Conservation (phyloP, 768 basidiomycete species). For the Lentinula detonsa region DNA sequence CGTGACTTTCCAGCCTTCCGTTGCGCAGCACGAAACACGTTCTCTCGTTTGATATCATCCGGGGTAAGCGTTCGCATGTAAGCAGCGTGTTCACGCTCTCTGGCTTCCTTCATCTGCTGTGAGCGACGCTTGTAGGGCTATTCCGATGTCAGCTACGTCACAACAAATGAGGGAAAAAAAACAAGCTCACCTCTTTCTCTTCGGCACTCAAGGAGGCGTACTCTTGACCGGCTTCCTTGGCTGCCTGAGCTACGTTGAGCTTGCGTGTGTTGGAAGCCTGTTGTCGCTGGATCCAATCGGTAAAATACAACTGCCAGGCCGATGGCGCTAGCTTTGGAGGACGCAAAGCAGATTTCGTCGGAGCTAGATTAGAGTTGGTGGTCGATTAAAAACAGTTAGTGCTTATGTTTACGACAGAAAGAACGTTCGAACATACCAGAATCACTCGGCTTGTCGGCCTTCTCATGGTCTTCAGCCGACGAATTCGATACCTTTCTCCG, state of each 20-base stretch:
- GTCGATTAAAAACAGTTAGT: slow-evolving; percentile 13
- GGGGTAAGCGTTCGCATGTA: slow-evolving; percentile 90
- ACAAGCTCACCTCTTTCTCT: slow-evolving; percentile 75
- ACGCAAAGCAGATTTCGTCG: slow-evolving; percentile 70
- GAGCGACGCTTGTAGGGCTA: slow-evolving; percentile 86
- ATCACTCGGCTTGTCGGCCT: slow-evolving; percentile 33
- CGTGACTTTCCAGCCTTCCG: slow-evolving; percentile 90
- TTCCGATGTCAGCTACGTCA: slow-evolving; percentile 11
- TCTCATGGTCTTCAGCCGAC: slow-evolving; percentile 30
- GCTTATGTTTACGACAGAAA: slow-evolving; percentile 5
- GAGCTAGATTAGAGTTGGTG: slow-evolving; percentile 35
- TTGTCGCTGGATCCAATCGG: slow-evolving; percentile 88
- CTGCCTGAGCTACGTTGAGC: slow-evolving; percentile 91
- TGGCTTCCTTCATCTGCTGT: slow-evolving; percentile 75
- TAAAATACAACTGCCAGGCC: slow-evolving; percentile 96
- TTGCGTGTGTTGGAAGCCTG: slow-evolving; percentile 77
- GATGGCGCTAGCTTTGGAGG: slow-evolving; percentile 91
- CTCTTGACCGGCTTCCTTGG: slow-evolving; percentile 89
- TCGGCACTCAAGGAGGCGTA: slow-evolving; percentile 74
- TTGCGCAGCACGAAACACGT: slow-evolving; percentile 84
- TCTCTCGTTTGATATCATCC: slow-evolving; percentile 93
- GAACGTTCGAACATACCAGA: slow-evolving; percentile 33
- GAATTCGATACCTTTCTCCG: slow-evolving; percentile 37
- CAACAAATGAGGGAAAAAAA: slow-evolving; percentile 13
- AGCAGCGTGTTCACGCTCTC: slow-evolving; percentile 74